Conservation (phyloP, 2,329 filamentous ascomycete species). For the Microsporum ferrugineum region DNA sequence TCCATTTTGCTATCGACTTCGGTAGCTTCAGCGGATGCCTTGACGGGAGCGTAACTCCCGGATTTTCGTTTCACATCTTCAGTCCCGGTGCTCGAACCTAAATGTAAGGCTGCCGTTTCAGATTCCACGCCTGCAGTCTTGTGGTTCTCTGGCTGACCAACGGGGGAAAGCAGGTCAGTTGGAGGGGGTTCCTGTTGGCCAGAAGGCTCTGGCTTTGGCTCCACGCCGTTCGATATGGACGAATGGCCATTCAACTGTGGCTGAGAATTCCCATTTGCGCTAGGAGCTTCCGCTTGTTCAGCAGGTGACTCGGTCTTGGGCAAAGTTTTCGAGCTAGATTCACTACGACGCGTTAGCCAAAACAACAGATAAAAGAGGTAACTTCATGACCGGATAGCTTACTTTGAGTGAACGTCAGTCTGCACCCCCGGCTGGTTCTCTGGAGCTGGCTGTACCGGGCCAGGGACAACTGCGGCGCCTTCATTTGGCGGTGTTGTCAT, state of each 20-base stretch:
- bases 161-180: not conserved
- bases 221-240: conserved; percentile 5
- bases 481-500: not conserved
- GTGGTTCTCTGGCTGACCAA: not conserved
- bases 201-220: too few species aligned
- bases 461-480: not conserved
- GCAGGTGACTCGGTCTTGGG: not conserved
- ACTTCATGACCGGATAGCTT: not conserved
- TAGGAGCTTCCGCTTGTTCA: not conserved
- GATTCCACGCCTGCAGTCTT: conserved; percentile 2
- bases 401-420: not conserved
- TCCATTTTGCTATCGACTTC: not conserved
- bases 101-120: conserved; percentile 2
- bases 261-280: not conserved
- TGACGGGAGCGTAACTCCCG: not conserved
- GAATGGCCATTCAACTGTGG: conserved; percentile 9
- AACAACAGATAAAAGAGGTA: not conserved
- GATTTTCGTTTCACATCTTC: not conserved
- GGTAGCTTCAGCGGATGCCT: not conserved
- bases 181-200: not conserved
- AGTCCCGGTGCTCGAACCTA: not conserved
- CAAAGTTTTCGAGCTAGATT: not conserved
- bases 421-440: not conserved
- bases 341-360: not conserved
- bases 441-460: not conserved